Conservation (phyloP, 805 yeast species). For the Barnettozyma sucrosica region DNA sequence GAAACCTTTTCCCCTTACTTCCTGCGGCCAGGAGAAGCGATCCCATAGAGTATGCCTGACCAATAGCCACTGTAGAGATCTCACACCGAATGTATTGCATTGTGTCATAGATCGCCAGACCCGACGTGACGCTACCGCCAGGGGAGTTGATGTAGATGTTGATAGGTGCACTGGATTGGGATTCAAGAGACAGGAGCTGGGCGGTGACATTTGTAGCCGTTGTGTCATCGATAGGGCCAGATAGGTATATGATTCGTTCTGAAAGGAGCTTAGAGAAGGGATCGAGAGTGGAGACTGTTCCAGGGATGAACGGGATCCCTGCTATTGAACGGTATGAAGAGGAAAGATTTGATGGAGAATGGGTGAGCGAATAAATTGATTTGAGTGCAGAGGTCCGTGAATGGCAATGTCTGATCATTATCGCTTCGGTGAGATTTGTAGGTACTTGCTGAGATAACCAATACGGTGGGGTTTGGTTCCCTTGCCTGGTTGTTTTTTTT, state of each 20-base stretch:
- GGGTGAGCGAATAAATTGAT: background rate
- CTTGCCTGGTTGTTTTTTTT: no score
- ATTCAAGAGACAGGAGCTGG: slow-evolving; percentile 14
- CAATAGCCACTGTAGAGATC: slow-evolving; percentile 31
- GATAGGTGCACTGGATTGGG: slow-evolving; percentile 21
- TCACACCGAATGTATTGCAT: slow-evolving; percentile 30
- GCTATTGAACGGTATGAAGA: background rate
- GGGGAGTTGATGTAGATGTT: slow-evolving; percentile 28
- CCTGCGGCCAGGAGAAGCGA: slow-evolving; percentile 28
- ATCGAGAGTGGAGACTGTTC: slow-evolving; percentile 7
- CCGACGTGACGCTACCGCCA: slow-evolving; percentile 31
- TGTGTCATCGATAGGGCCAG: slow-evolving; percentile 24
- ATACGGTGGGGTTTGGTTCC: no score
- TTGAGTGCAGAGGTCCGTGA: background rate
- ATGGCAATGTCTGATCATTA: background rate
- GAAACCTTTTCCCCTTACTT: slow-evolving; percentile 24
- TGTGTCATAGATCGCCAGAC: slow-evolving; percentile 31
- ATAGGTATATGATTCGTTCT: slow-evolving; percentile 26
- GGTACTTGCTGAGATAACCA: no score
- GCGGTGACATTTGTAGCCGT: slow-evolving; percentile 25
- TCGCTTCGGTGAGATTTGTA: no score
- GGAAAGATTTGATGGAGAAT: background rate
- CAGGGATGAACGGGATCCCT: background rate
- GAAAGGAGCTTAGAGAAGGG: slow-evolving; percentile 19
- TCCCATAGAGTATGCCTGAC: slow-evolving; percentile 32